Percentiles rank a stretch among this genome's conserved stretches.
Conservation (phyloP, 768 basidiomycete genomes). For the Boletus subparvulus region DNA sequence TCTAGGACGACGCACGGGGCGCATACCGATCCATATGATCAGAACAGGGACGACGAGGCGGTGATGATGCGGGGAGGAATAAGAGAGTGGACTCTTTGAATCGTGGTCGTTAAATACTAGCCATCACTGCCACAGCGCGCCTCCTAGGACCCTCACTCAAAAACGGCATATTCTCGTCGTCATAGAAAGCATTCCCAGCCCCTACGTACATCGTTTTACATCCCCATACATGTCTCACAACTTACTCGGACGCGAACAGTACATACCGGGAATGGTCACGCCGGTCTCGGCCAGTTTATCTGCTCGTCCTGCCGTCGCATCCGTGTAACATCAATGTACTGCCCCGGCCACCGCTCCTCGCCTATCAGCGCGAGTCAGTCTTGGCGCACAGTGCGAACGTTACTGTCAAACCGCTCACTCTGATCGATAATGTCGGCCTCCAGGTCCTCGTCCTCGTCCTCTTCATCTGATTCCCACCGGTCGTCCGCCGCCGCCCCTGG, state of each 20-base stretch:
- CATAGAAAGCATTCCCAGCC: slow-evolving; percentile 17
- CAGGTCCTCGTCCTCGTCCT: slow-evolving; percentile 46
- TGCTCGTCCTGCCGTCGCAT: slow-evolving; percentile 53
- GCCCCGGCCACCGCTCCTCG: slow-evolving; percentile 67
- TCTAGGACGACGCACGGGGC: slow-evolving; percentile 3
- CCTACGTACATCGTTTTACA: slow-evolving; percentile 2
- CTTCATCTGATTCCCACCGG: slow-evolving; percentile 60
- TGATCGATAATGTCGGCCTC: slow-evolving; percentile 66
- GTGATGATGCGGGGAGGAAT: slow-evolving; percentile 8
- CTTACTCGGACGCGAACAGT: not conserved
- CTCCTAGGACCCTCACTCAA: not conserved
- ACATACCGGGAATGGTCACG: slow-evolving; percentile 31
- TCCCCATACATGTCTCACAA: not conserved
- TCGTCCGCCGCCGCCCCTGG: slow-evolving; percentile 56
- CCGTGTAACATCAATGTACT: slow-evolving; percentile 74
- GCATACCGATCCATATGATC: slow-evolving; percentile 37
- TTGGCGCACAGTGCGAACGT: not conserved
- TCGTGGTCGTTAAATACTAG: slow-evolving; percentile 19
- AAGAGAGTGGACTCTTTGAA: slow-evolving; percentile 1
- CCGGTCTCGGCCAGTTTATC: slow-evolving; percentile 74
- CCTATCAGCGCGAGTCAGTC: slow-evolving; percentile 39
- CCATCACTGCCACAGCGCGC: slow-evolving; percentile 11
- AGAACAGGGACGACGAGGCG: not conserved
- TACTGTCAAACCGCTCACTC: slow-evolving; percentile 47
- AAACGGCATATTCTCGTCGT: slow-evolving; percentile 12